Evolutionary conservation across 1,284 basidiomycete genomes (phyloP).

Genomic region (Trametes polyzona): DNA sequence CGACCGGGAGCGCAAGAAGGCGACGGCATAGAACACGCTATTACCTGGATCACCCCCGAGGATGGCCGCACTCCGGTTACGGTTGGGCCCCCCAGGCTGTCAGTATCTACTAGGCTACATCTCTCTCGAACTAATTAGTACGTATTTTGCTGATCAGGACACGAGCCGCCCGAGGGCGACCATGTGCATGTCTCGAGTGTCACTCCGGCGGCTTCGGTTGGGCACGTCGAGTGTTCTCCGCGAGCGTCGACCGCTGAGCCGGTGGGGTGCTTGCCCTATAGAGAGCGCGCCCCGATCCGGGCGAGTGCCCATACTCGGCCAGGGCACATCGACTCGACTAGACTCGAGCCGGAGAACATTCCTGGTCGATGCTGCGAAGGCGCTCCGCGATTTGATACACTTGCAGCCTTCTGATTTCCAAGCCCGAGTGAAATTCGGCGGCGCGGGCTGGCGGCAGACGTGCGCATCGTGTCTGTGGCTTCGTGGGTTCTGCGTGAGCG

Average conservation of each 20-base stretch:
- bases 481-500: conserved; percentile 5
- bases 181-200: conserved; percentile 22
- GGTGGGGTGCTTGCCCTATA: conserved; percentile 13
- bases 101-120: conserved; percentile 24
- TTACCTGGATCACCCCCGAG: conserved; percentile 7
- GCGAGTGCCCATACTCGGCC: conserved; percentile 5
- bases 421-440: conserved; percentile 10
- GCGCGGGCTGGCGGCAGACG: conserved; percentile 11
- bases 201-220: conserved; percentile 6
- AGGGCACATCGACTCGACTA: conserved; percentile 10
- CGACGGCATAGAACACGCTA: conserved; percentile 26
- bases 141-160: conserved; percentile 23
- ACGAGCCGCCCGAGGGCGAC: conserved; percentile 3
- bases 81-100: conserved; percentile 9
- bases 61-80: conserved; percentile 2
- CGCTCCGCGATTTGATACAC: conserved; percentile 23
- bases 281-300: conserved; percentile 4
- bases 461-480: conserved; percentile 15
- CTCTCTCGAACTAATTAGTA: conserved; percentile 25
- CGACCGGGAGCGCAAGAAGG: conserved; percentile 32
- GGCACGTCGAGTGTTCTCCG: conserved; percentile 12
- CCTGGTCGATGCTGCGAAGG: conserved; percentile 8
- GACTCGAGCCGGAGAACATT: conserved; percentile 15
- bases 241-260: conserved; percentile 8
- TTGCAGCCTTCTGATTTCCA: conserved; percentile 24